A percentile compares a stretch with the other conserved stretches of the same genome.
Conservation (phyloP, 2,329 filamentous ascomycete species). For the Fusarium duplospermum region DNA sequence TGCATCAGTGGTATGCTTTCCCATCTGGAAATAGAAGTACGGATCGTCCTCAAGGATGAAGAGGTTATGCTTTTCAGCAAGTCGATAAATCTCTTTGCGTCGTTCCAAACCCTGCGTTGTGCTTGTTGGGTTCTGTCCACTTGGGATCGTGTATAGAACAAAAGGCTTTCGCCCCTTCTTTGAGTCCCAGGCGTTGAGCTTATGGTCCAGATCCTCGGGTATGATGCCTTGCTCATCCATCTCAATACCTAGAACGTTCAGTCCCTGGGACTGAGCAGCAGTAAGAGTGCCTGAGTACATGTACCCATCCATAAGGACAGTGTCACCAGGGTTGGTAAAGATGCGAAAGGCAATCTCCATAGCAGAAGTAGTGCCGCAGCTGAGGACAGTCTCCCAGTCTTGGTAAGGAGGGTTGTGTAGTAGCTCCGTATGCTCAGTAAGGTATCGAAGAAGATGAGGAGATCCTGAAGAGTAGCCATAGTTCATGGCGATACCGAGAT, state of each 20-base stretch:
- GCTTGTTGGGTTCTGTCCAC: not conserved
- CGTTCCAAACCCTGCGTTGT: not conserved
- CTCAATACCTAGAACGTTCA: not conserved
- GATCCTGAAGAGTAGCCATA: slow-evolving; percentile 81
- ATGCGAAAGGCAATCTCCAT: slow-evolving; percentile 76
- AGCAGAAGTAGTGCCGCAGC: slow-evolving; percentile 73
- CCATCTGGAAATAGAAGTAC: not conserved
- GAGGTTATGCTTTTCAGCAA: not conserved
- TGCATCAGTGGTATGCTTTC: not conserved
- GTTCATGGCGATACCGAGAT: slow-evolving; percentile 70
- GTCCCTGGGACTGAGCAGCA: not conserved
- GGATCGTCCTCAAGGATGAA: not conserved
- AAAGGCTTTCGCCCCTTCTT: not conserved
- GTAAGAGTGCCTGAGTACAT: slow-evolving; percentile 32
- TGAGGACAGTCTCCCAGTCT: slow-evolving; percentile 78
- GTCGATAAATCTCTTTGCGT: not conserved
- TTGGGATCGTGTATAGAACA: not conserved
- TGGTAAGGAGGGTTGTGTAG: slow-evolving; percentile 78
- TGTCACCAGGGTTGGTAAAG: slow-evolving; percentile 71
- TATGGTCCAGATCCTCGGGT: not conserved
- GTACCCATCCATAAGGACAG: slow-evolving; percentile 76
- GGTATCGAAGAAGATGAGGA: slow-evolving; percentile 75
- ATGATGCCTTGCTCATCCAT: not conserved
- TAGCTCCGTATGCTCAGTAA: slow-evolving; percentile 82
- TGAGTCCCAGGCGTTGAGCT: not conserved